Evolutionary conservation across 2,329 filamentous ascomycete genomes (phyloP).

Genomic region (Talaromyces sp.): DNA sequence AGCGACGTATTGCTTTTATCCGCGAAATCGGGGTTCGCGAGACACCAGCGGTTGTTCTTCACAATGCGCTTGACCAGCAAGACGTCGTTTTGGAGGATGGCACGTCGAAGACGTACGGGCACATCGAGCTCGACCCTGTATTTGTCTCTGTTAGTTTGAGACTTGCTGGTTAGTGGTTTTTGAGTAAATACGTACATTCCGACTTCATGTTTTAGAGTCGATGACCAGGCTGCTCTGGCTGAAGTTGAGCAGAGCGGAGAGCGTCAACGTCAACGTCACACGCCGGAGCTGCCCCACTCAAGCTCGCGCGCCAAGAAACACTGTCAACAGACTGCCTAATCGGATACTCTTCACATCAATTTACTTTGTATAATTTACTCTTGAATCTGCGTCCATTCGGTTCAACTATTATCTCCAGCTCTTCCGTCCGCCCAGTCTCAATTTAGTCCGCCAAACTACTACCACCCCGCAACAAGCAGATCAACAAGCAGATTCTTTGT

Average conservation of each 20-base stretch:
- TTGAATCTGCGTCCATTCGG: not conserved
- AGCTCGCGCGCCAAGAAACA: not conserved
- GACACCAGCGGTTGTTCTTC: constrained; percentile 61
- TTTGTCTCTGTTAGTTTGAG: not conserved
- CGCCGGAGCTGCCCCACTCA: not conserved
- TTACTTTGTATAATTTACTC: no score
- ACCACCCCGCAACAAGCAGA: not conserved
- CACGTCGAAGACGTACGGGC: constrained; percentile 70
- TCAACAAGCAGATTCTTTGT: not conserved
- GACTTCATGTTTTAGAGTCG: not conserved
- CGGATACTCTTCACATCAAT: not conserved
- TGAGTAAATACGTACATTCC: not conserved
- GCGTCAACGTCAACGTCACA: not conserved
- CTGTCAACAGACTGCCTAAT: not conserved
- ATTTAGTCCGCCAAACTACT: not conserved
- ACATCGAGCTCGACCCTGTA: constrained; percentile 35
- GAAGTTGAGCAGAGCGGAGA: not conserved
- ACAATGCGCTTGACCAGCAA: constrained; percentile 73
- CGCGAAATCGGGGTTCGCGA: constrained; percentile 74
- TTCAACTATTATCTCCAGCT: not conserved
- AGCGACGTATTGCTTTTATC: constrained; percentile 77
- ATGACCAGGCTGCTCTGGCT: not conserved
- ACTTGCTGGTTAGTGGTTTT: not conserved
- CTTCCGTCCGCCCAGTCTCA: not conserved
- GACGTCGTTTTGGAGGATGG: constrained; percentile 70